Base-by-base conservation (phyloP, 768 basidiomycete genomes). In the Boletus reticulatus region DNA sequence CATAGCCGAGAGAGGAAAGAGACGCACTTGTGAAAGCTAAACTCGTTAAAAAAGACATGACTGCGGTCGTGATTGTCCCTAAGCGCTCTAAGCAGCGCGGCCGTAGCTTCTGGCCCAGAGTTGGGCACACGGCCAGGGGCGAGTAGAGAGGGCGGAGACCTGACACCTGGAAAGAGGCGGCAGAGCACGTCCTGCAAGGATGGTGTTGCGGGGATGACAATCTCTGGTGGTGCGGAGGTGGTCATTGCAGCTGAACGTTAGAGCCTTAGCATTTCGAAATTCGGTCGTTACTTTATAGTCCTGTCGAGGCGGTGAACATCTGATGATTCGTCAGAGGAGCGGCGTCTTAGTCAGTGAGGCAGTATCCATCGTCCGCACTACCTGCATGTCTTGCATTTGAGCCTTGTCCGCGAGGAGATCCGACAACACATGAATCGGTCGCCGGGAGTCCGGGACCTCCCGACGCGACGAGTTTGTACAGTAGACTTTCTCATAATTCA, bases 21-120 rank as follows among this genome's bases (percentile, higher is more conserved):
- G 2, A 56, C 65, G 20, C 52, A 72, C 67, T 70, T 72, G 61
- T 71, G 71, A 55, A 71, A 69, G 9, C 68, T 66, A 29, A 60
- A 67, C 17, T 70, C 59, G 55, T 83, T 79, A 70, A 84, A 82
- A 63, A 81, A 85, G 29, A 79, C 64, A 62, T 85, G 83, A 66
- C 76, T 77, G 17, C 73, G 76, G 31, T 77, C 74, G 58, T 81
- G 78, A 63, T 84, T 82, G n/a, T 80, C 76, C 56, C 72, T 76
- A 50, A 85, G 71, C 2, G 76, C 66, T 20, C 70, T 67, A 11
- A 74, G 70, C 31, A 82, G 61, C 4, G 72, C 66, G 20, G 65
- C 64, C 1, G 75, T 76, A 1, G 80, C 76, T 12, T 73, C 68
- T 32, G 73, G 71, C 32, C 66, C 73, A 9, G 65, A 63, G 24